Base-by-base conservation (phyloP, 441 rosid species). In the Cnidoscolus chayamansa region DNA sequence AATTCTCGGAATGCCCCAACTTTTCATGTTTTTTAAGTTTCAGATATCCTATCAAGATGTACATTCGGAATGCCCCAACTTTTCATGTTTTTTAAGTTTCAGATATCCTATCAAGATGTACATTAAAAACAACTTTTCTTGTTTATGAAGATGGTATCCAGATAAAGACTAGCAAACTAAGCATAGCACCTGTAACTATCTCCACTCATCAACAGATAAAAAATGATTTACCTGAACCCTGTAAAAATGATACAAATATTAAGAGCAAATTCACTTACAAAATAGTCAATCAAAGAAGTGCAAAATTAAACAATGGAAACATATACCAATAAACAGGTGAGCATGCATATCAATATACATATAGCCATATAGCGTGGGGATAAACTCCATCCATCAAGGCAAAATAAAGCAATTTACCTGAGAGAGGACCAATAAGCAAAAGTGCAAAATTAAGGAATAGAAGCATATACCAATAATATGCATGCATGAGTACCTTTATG, bases 61-160 rank as follows among this genome's bases (percentile, higher is more conserved):
- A 25, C 25, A 25, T 80, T 78, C 82, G 78, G 77, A 78, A 81
- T 73, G 81, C 80, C 80, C 81, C 79, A 35, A 25, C 25, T 35
- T 35, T 35, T 4, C 37, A 35, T 35, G 3, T 35, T 35, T 35
- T 35, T 35, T 35, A 35, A 2, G 2, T 35, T 4, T 35, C 37
- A 35, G 37, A 35, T 35, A 35, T 35, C 37, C 37, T 4, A 35
- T 35, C 4, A 2, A 35, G 37, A 35, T 35, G 37, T 35, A 35
- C 37, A 2, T 25, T 25, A 25, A 25, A 25, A 25, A 25, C 25
- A 25, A 25, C 25, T 25, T 25, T 25, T 25, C 25, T 25, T 25
- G 25, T 25, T 25, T 25, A 25, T 25, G 25, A 25, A 35, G 37
- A 15, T 11, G 35, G 25, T 10, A 45, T 17, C 17, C 51, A 49